phyloP scores from a whole-genome alignment of 1,284 basidiomycete genomes.

The Cutaneotrichosporon sp. region DNA sequence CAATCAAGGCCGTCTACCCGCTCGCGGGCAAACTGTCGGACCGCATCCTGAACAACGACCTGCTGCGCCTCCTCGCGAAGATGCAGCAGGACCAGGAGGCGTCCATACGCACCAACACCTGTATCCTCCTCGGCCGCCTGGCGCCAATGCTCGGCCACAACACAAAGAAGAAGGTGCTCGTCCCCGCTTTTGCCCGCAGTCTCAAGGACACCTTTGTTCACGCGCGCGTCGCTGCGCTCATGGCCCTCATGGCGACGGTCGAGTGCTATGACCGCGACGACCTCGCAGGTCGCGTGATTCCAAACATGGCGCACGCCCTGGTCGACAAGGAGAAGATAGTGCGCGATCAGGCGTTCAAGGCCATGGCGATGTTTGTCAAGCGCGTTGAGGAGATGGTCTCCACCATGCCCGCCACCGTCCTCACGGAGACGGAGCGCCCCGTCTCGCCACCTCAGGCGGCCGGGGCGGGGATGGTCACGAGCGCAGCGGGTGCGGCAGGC shows the following conservation, averaged over 20 bases:
- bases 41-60: slow-evolving; percentile 93
- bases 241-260: slow-evolving; percentile 93
- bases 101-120: slow-evolving; percentile 96
- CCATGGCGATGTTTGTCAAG: slow-evolving; percentile 80
- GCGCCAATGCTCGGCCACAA: slow-evolving; percentile 80
- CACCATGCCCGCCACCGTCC: slow-evolving; percentile 73
- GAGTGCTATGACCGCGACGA: slow-evolving; percentile 89
- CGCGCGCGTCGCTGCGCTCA: slow-evolving; percentile 88
- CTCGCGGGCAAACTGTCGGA: slow-evolving; percentile 88
- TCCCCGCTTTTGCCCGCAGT: slow-evolving; percentile 89
- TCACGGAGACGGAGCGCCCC: slow-evolving; percentile 49
- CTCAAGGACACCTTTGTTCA: slow-evolving; percentile 92
- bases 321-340: slow-evolving; percentile 93
- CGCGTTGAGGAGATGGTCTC: slow-evolving; percentile 75
- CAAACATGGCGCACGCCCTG: slow-evolving; percentile 74
- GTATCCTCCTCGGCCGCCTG: slow-evolving; percentile 90
- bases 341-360: slow-evolving; percentile 91
- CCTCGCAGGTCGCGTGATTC: slow-evolving; percentile 83
- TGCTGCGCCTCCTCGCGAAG: slow-evolving; percentile 87
- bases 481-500: slow-evolving; percentile 84
- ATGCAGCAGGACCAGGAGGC: slow-evolving; percentile 90
- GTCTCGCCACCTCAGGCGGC: slow-evolving; percentile 20
- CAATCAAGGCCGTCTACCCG: slow-evolving; percentile 81
- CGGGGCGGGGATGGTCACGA: slow-evolving; percentile 66
- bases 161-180: slow-evolving; percentile 92